Conservation (phyloP, 441 rosid genomes). For the Erodium trifolium region DNA sequence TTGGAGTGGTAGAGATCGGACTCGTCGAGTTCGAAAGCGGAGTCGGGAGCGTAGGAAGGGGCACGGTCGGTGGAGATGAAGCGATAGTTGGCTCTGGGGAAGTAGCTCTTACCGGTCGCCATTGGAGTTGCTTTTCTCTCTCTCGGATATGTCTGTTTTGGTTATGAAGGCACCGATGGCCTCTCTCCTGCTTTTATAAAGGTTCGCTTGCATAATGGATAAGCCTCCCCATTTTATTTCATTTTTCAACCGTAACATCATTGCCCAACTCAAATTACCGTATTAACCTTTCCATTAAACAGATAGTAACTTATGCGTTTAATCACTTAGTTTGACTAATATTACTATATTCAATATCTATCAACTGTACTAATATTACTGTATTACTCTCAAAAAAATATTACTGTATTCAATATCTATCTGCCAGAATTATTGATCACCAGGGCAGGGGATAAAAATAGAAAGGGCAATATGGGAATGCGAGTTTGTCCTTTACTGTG, state of each 20-base stretch:
- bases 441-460: neutral
- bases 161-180: constrained; percentile 7
- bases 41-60: constrained; percentile 25
- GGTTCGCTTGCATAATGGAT: constrained; percentile 39
- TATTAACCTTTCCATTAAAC: neutral
- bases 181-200: constrained; percentile 40
- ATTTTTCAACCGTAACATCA: too few species aligned
- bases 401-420: too few species aligned
- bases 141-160: neutral
- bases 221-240: constrained; percentile 20
- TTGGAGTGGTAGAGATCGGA: constrained; percentile 51
- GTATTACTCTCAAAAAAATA: too few species aligned
- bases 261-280: neutral
- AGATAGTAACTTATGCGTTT: too few species aligned
- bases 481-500: constrained; percentile 14
- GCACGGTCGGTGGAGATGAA: constrained; percentile 46
- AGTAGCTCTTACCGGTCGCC: constrained; percentile 67
- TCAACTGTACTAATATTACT: too few species aligned
- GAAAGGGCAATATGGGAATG: constrained; percentile 24
- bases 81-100: constrained; percentile 48
- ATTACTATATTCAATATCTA: too few species aligned
- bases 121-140: constrained; percentile 17
- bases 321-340: too few species aligned
- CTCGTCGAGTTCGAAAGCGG: constrained; percentile 75
- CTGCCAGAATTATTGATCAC: too few species aligned